phyloP scores from a whole-genome alignment of 352 stramenopile genomes.

The Pythium biforme region DNA sequence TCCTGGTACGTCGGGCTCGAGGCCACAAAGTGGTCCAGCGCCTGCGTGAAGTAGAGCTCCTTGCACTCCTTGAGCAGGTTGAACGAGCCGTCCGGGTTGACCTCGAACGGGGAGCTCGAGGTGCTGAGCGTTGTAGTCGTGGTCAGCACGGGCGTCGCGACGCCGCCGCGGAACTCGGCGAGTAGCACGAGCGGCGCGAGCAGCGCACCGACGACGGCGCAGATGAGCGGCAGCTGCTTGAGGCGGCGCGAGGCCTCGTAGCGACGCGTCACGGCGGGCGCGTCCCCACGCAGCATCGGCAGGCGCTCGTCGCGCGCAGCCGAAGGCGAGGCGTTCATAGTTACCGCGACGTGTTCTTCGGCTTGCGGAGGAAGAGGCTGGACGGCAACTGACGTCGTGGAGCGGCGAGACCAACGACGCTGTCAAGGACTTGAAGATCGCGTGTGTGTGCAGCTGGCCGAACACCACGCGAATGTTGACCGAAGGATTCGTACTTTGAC shows the following conservation, averaged over 20 bases:
- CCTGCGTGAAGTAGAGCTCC: constrained; percentile 72
- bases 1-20: constrained; percentile 68
- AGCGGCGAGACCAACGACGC: no score
- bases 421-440: background rate
- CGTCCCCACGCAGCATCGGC: constrained; percentile 29
- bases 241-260: constrained; percentile 20
- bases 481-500: constrained; percentile 11
- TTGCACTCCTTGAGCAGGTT: constrained; percentile 62
- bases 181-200: constrained; percentile 36
- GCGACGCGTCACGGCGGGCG: background rate
- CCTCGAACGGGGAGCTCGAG: constrained; percentile 20
- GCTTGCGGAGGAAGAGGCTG: background rate
- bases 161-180: constrained; percentile 23
- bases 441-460: no score
- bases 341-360: background rate
- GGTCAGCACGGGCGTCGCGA: background rate
- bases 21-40: constrained; percentile 73
- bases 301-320: constrained; percentile 27
- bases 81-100: constrained; percentile 40
- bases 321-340: background rate
- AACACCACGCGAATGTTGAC: constrained; percentile 6
- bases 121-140: background rate
- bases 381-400: background rate
- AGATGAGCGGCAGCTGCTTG: constrained; percentile 36
- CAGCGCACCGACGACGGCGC: constrained; percentile 32